Evolutionary conservation across 164 flowering plant genomes (phyloP).

Genomic region (Tinospora cordifolia): DNA sequence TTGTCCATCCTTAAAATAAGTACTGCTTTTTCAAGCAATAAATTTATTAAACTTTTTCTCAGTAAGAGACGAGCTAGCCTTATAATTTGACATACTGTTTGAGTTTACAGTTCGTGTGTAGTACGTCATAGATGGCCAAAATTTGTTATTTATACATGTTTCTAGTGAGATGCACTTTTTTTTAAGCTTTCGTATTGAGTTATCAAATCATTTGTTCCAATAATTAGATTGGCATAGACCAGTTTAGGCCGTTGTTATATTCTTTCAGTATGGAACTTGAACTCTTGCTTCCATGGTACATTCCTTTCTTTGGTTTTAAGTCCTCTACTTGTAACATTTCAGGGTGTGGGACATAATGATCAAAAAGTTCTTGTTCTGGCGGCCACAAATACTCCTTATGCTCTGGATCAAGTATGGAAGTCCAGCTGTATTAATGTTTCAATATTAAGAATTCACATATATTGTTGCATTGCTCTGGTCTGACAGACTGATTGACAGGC

Average conservation of each 20-base stretch:
- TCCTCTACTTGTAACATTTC: slow-evolving; percentile 9
- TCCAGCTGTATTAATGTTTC: background rate
- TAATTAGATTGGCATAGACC: background rate
- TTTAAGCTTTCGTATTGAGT: background rate
- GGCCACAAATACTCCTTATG: slow-evolving; percentile 98
- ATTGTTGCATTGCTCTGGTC: slow-evolving; percentile 6
- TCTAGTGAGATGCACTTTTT: no score
- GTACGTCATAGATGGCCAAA: no score
- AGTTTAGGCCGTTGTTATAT: background rate
- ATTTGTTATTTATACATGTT: no score
- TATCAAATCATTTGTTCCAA: no score
- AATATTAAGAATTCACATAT: background rate
- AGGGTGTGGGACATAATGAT: slow-evolving; percentile 96
- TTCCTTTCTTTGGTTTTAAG: slow-evolving; percentile 7
- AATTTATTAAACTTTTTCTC: no score
- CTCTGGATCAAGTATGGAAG: slow-evolving; percentile 80
- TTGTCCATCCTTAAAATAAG: no score
- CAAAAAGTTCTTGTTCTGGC: slow-evolving; percentile 98
- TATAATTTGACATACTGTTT: no score
- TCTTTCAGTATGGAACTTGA: background rate
- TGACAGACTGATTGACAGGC: slow-evolving; percentile 43
- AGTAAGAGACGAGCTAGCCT: no score
- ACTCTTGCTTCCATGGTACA: background rate
- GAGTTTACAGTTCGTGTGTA: no score
- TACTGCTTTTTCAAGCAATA: no score